Percentiles rank a stretch among this genome's conserved stretches.
Evolutionary conservation across 306 rosid genomes (phyloP).

Genomic region (Acacia crassicarpa): DNA sequence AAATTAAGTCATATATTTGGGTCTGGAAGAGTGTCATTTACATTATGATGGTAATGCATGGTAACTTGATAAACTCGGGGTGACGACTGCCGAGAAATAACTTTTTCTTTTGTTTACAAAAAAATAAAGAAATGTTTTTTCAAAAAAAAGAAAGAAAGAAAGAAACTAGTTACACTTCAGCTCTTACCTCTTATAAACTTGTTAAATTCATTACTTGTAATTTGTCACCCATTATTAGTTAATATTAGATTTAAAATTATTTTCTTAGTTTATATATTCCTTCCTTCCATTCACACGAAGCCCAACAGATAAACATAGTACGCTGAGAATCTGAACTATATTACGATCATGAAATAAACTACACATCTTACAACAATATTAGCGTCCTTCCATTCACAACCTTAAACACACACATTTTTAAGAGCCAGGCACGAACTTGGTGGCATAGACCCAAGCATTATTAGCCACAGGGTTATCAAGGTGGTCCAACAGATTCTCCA

Average conservation of each 20-base stretch:
- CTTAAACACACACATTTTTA: conserved; percentile 23
- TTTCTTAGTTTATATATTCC: background rate
- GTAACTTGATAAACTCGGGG: background rate
- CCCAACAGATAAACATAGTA: background rate
- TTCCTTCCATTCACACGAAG: background rate
- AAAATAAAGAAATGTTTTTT: no score
- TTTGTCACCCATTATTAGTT: background rate
- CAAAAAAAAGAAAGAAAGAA: no score
- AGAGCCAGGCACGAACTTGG: conserved; percentile 87
- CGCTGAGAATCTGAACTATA: background rate
- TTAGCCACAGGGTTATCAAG: conserved; percentile 91
- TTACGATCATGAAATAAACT: conserved; percentile 5
- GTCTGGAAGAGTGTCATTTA: background rate
- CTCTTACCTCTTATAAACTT: background rate
- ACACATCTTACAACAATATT: conserved; percentile 7
- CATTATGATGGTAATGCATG: background rate
- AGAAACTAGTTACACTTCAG: background rate
- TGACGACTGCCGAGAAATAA: no score
- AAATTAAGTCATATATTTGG: no score
- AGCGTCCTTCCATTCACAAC: conserved; percentile 23
- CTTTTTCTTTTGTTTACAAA: no score
- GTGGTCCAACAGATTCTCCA: conserved; percentile 89
- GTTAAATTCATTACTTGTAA: background rate
- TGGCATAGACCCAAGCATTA: conserved; percentile 94
- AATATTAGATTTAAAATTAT: background rate